These are phyloP conservation scores for Adenanthera pavonina DNA, from an alignment of 306 rosid species.

Conservation along the genomic window DNA sequence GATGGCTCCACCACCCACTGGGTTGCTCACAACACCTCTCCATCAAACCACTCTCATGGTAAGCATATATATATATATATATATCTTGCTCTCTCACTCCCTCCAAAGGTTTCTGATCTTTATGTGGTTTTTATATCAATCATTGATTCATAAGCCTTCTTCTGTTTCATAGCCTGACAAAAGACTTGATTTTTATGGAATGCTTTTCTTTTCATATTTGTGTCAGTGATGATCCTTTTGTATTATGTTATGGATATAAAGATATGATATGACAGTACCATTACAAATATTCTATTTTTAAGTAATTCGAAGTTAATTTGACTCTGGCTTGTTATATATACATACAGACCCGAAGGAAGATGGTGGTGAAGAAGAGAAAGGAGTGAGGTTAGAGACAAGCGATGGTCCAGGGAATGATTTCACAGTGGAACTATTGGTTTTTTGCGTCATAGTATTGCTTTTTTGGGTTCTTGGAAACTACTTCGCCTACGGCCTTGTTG, in stretches of 20 bases:
- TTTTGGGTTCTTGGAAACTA: too few species aligned
- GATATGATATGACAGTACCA: too few species aligned
- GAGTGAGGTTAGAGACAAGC: not conserved
- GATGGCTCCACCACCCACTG: not conserved
- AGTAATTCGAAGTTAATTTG: not conserved
- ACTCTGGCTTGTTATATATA: too few species aligned
- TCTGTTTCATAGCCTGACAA: too few species aligned
- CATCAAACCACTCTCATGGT: not conserved
- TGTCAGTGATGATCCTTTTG: too few species aligned
- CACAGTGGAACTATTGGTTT: not conserved
- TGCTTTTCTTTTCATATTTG: too few species aligned
- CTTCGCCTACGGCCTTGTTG: too few species aligned
- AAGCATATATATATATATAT: not conserved
- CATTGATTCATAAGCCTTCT: too few species aligned
- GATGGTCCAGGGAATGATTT: not conserved
- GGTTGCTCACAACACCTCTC: not conserved
- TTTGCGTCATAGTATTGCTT: not conserved
- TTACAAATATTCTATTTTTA: too few species aligned
- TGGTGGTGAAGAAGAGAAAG: not conserved
- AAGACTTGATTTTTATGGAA: too few species aligned
- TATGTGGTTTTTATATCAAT: too few species aligned
- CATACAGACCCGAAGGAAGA: not conserved
- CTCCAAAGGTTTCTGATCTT: not conserved
- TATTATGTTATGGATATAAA: too few species aligned
- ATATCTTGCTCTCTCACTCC: not conserved